Percentiles rank a stretch among this genome's conserved stretches.
Evolutionary conservation across 805 yeast species (phyloP).

Genomic region (Candida vaughaniae): DNA sequence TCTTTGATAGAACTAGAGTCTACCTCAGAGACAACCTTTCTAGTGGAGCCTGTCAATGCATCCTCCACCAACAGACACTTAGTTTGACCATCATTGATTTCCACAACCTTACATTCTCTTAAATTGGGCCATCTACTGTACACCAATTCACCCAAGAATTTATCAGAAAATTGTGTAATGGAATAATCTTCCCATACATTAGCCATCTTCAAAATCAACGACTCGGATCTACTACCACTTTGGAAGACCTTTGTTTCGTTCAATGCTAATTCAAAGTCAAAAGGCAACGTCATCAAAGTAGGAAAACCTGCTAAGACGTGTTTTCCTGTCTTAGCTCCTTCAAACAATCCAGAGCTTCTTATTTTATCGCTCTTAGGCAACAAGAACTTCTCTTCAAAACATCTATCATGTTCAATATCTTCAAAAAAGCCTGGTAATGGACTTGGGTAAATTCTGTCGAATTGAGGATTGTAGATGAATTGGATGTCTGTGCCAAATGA

Average conservation of each 20-base stretch:
- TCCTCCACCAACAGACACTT: constrained; percentile 30
- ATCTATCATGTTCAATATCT: constrained; percentile 77
- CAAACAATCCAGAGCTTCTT: constrained; percentile 55
- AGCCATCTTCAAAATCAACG: constrained; percentile 65
- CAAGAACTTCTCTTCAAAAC: constrained; percentile 59
- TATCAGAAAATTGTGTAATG: constrained; percentile 62
- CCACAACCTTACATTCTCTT: constrained; percentile 70
- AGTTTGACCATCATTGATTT: constrained; percentile 54
- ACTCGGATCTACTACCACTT: constrained; percentile 78
- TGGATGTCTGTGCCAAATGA: constrained; percentile 66
- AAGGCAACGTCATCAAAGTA: constrained; percentile 68
- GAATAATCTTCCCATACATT: constrained; percentile 56
- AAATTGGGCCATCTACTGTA: constrained; percentile 91
- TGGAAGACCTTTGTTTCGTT: constrained; percentile 78
- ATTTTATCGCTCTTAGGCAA: constrained; percentile 49
- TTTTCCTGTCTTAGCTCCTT: constrained; percentile 69
- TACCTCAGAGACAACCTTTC: constrained; percentile 2
- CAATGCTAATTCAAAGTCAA: constrained; percentile 49
- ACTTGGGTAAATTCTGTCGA: constrained; percentile 62
- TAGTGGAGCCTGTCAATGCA: constrained; percentile 23
- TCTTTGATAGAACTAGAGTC: constrained; percentile 31
- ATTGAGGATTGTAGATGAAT: constrained; percentile 76
- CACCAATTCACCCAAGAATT: constrained; percentile 59
- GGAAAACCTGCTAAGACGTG: constrained; percentile 89
- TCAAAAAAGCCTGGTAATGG: constrained; percentile 76